phyloP scores from a whole-genome alignment of 345 rosid genomes.

The Fremontodendron californicum region DNA sequence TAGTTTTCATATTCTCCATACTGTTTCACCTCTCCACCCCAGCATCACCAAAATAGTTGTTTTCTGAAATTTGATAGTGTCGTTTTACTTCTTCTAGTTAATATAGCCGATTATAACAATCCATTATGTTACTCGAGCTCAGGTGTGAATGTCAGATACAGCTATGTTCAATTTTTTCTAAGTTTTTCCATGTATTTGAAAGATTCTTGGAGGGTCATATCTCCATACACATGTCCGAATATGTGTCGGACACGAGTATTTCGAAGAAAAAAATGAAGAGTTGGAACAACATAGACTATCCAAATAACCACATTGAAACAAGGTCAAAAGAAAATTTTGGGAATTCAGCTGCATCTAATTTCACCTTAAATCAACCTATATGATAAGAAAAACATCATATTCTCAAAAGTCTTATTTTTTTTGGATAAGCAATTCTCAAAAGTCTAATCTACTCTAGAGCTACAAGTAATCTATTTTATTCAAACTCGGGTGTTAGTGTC shows the following conservation, averaged over 20 bases:
- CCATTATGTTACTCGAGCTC: too few species aligned
- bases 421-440: not conserved
- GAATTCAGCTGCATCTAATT: not conserved
- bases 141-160: too few species aligned
- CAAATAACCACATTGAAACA: not conserved
- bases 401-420: too few species aligned
- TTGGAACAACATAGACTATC: too few species aligned
- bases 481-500: too few species aligned
- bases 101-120: not conserved
- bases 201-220: too few species aligned
- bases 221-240: too few species aligned
- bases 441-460: not conserved
- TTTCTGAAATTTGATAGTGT: not conserved
- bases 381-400: not conserved
- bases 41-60: not conserved
- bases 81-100: not conserved
- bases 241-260: too few species aligned
- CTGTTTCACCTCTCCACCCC: not conserved
- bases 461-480: not conserved
- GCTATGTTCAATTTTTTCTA: too few species aligned
- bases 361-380: not conserved
- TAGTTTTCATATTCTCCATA: not conserved
- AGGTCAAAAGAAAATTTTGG: not conserved
- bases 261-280: too few species aligned
- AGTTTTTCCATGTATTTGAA: too few species aligned